Evolutionary conservation across 441 rosid species (phyloP), one percentile per base, ranked within the genome.

Genomic region (Pelargonium citronellum): DNA sequence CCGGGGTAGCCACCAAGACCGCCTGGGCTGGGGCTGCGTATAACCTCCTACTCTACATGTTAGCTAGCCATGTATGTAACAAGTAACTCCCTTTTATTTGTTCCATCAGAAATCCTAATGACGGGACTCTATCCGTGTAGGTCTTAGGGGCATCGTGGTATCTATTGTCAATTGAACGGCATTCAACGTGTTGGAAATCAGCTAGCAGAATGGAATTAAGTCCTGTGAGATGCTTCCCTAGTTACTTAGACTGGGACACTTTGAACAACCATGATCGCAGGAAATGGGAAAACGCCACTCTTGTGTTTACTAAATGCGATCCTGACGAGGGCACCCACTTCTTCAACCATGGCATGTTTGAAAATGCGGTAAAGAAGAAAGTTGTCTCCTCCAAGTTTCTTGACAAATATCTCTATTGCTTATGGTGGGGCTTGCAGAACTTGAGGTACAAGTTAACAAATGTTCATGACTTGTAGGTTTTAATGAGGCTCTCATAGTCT

Each of bases 11-110:
- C 74, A 83, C 96, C 11, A 85, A 87, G 70, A 89, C 97, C 7
- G 97, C 94, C 65, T 94, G 96, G 97, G 97, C 97, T 1, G 99
- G 96, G 10, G 97, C 99, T 66, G 95, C 96, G 10, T 94, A 94
- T 69, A 90, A 89, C 84, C 96, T 94, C 41, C 71, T 89, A 7
- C 81, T 90, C 39, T 94, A 90, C 85, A 86, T 90, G 94, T 76
- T 94, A 55, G 97, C 99, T 69, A 89, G 96, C 67, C 99, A 94
- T 80, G 99, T 91, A 80, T 24, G 92, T 74, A 74, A 58, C 46
- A 4, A 4, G 1, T 41, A 41, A 5, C 8, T 41, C 8, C 58
- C 24, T 78, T 69, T 68, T 66, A 63, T 71, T 78, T 22, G n/a
- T n/a, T n/a, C n/a, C n/a, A n/a, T n/a, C n/a, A n/a, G n/a, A n/a